Percentiles rank a stretch among this genome's conserved stretches.
Conservation (phyloP, 352 stramenopile species). For the Pythium aristosporum region DNA sequence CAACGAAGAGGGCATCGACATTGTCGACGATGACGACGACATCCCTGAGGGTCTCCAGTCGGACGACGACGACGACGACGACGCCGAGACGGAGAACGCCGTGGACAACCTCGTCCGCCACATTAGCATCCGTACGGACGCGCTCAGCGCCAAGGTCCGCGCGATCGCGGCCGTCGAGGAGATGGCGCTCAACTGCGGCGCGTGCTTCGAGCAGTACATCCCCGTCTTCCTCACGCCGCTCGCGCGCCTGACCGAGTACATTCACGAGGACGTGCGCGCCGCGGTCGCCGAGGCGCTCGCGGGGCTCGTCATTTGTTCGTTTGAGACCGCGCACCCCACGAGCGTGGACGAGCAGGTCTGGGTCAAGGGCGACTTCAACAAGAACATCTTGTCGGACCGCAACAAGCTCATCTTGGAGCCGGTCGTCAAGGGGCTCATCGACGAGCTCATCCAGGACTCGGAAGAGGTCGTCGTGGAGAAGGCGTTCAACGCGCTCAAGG, state of each 20-base stretch:
- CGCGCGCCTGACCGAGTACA: slow-evolving; percentile 81
- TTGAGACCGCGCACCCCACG: slow-evolving; percentile 71
- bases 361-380: slow-evolving; percentile 83
- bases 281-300: slow-evolving; percentile 77
- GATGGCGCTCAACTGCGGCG: slow-evolving; percentile 78
- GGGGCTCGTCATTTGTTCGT: slow-evolving; percentile 83
- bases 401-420: slow-evolving; percentile 74
- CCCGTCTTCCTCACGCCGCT: slow-evolving; percentile 80
- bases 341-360: slow-evolving; percentile 82
- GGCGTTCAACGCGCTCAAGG: slow-evolving; percentile 94
- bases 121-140: slow-evolving; percentile 87
- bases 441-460: slow-evolving; percentile 78
- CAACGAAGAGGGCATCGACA: slow-evolving; percentile 73
- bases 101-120: slow-evolving; percentile 69
- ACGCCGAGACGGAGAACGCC: slow-evolving; percentile 30
- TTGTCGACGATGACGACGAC: slow-evolving; percentile 74
- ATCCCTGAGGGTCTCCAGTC: slow-evolving; percentile 72
- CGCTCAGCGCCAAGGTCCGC: slow-evolving; percentile 83
- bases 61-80: slow-evolving; percentile 77
- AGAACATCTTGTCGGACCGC: slow-evolving; percentile 73
- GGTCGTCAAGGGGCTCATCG: slow-evolving; percentile 75
- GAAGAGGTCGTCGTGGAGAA: slow-evolving; percentile 93
- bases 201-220: slow-evolving; percentile 81
- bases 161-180: slow-evolving; percentile 82
- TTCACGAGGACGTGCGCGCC: slow-evolving; percentile 84